Conservation (phyloP, 148 eudicot species). For the Agrostemma githago region DNA sequence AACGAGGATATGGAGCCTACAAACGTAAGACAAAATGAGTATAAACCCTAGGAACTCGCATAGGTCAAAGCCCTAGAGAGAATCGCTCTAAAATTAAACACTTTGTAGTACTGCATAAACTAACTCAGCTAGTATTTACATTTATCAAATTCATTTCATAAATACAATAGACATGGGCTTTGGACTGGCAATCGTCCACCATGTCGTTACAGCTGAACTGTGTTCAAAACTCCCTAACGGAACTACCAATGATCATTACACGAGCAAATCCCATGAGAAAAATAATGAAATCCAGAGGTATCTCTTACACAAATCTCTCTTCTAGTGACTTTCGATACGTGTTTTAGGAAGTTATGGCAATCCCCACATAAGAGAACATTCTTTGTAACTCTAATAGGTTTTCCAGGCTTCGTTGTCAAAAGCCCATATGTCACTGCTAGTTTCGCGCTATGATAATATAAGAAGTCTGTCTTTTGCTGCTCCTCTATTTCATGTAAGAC, state of each 20-base stretch:
- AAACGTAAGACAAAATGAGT: too few relatives aligned
- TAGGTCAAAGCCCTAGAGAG: too few relatives aligned
- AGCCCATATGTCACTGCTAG: constrained; percentile 69
- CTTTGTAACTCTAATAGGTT: constrained; percentile 61
- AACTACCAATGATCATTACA: constrained; percentile 59
- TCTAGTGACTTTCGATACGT: constrained; percentile 62
- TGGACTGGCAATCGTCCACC: neutral
- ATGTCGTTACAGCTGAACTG: constrained; percentile 1
- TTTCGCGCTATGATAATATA: constrained; percentile 86
- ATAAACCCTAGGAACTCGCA: too few relatives aligned
- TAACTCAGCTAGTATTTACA: constrained; percentile 14
- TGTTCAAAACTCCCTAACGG: neutral
- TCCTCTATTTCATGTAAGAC: constrained; percentile 98
- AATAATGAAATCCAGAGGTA: constrained; percentile 74
- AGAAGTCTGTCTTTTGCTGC: constrained; percentile 68
- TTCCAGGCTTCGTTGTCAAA: constrained; percentile 43
- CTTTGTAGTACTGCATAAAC: constrained; percentile 3
- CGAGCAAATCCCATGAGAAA: constrained; percentile 66
- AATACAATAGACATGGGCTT: constrained; percentile 10
- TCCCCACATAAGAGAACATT: constrained; percentile 79
- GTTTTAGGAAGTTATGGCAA: constrained; percentile 79
- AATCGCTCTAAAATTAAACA: constrained; percentile 13
- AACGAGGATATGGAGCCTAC: too few relatives aligned
- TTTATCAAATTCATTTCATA: constrained; percentile 8
- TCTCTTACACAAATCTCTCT: constrained; percentile 71